phyloP scores from a whole-genome alignment of 192 early-diverging fungal genomes.

The Podila clonocystis region DNA sequence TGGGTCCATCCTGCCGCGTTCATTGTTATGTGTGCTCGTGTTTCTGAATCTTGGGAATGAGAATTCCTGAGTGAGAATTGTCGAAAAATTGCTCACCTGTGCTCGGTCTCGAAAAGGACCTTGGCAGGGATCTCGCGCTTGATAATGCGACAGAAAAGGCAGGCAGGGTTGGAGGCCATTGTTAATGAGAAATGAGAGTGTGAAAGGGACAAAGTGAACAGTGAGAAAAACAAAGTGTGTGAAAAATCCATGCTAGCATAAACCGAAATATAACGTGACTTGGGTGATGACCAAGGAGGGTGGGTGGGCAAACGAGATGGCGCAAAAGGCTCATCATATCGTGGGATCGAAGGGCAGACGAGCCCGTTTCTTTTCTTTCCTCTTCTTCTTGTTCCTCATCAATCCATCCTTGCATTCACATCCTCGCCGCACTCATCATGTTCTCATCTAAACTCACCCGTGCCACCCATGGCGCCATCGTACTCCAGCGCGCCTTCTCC shows the following conservation, averaged over 20 bases:
- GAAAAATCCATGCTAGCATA: too few relatives aligned
- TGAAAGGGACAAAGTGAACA: background rate
- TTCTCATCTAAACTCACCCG: background rate
- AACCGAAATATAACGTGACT: too few relatives aligned
- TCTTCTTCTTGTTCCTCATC: background rate
- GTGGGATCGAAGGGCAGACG: too few relatives aligned
- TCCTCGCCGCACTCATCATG: background rate
- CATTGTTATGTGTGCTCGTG: background rate
- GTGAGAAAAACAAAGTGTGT: too few relatives aligned
- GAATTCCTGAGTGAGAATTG: slow-evolving; percentile 52
- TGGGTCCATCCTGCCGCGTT: background rate
- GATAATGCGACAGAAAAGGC: slow-evolving; percentile 95
- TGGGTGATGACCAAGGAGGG: too few relatives aligned
- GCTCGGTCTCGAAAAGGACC: slow-evolving; percentile 86
- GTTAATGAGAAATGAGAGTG: slow-evolving; percentile 16
- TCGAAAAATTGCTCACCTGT: slow-evolving; percentile 50
- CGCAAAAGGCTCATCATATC: too few relatives aligned
- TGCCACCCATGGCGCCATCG: background rate
- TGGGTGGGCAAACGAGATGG: too few relatives aligned
- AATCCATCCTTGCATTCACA: background rate
- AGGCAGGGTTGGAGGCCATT: slow-evolving; percentile 69
- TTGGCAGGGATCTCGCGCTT: slow-evolving; percentile 86
- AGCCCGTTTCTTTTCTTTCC: background rate
- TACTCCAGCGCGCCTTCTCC: background rate
- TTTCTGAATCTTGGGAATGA: slow-evolving; percentile 60